Base-by-base conservation (phyloP, 2,329 filamentous ascomycete genomes). In the Phialophora macrospora region DNA sequence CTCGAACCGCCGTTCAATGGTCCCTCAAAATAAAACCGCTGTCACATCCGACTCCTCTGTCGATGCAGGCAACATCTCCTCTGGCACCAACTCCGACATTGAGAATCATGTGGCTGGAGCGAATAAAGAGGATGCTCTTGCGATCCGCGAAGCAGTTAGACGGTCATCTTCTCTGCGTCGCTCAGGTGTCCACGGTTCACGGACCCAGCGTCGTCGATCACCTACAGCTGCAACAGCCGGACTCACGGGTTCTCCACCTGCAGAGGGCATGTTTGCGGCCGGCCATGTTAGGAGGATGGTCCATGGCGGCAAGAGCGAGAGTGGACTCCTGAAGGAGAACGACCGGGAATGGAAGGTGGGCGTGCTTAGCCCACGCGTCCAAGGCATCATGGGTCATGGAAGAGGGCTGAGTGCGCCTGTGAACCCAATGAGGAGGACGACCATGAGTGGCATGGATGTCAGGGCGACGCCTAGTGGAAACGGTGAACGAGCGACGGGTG, bases 211-310 rank as follows among this genome's bases (percentile, higher is more conserved):
- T 73, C 78, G 85, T 55, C 83, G 86, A 65, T 87, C 85, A 68
- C 86, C 85, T 6, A 84, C 82, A 11, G 77, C 78, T 22, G 78
- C 79, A 55, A 76, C 78, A 4, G 77, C 48, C n/a, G 60, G 55
- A 12, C 52, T 41, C 32, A 56, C 81, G 22, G 77, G 80, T 62
- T 85, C 83, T 61, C 84, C 86, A 14, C 84, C 85, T 1, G 83
- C 80, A 60, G 85, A 84, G 64, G 78, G 80, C 7, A 81, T 88
- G 75, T 90, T 90, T 75, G 88, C 86, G 0, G 86, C 87, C 26
- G 83, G 84, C 62, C 87, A 89, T 68, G 87, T 88, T 28, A 81
- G 88, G 51, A 82, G 88, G 14, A 89, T 90, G 86, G 71, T 72
- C 41, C 67, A 66, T 49, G 85, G 87, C 46, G 87, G 84, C 73